These are phyloP conservation scores for Ceratocystis variospora DNA, from an alignment of 2,329 filamentous ascomycete genomes.

Conservation along the genomic window DNA sequence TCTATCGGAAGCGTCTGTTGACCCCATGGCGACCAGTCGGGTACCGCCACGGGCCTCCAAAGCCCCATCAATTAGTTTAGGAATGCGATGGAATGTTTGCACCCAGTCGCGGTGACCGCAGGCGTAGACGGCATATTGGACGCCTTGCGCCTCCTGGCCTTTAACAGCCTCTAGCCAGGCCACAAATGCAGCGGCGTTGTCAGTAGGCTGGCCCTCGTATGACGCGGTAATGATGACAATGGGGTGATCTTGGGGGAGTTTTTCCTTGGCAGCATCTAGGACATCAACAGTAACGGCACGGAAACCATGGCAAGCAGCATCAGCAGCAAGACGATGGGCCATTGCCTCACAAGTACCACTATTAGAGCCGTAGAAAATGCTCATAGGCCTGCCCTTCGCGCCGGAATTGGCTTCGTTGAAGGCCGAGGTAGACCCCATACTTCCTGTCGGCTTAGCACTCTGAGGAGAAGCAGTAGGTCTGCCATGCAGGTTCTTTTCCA, in stretches of 20 bases:
- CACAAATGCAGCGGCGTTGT: constrained; percentile 57
- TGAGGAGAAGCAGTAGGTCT: constrained; percentile 22
- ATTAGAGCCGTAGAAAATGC: constrained; percentile 62
- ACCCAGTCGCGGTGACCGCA: constrained; percentile 44
- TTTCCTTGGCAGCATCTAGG: constrained; percentile 48
- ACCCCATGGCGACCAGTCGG: constrained; percentile 34
- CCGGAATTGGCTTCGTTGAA: background rate
- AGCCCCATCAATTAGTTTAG: constrained; percentile 44
- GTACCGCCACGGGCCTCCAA: constrained; percentile 30
- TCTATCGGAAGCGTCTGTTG: constrained; percentile 45
- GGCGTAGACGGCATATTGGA: constrained; percentile 56
- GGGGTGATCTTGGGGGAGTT: constrained; percentile 45
- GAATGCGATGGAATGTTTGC: constrained; percentile 53
- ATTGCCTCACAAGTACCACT: constrained; percentile 61
- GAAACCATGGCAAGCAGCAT: constrained; percentile 48
- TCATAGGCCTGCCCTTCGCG: constrained; percentile 34
- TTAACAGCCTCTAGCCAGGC: constrained; percentile 47
- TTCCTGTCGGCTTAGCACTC: background rate
- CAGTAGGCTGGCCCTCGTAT: constrained; percentile 61
- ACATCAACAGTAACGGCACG: constrained; percentile 37
- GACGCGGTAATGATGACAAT: constrained; percentile 55
- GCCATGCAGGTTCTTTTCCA: constrained; percentile 33
- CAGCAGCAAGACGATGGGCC: constrained; percentile 46
- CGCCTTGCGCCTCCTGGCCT: constrained; percentile 38
- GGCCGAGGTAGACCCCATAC: background rate